Evolutionary conservation across 345 rosid species (phyloP), one percentile per base, ranked within the genome.

Genomic region (Populus tremula): DNA sequence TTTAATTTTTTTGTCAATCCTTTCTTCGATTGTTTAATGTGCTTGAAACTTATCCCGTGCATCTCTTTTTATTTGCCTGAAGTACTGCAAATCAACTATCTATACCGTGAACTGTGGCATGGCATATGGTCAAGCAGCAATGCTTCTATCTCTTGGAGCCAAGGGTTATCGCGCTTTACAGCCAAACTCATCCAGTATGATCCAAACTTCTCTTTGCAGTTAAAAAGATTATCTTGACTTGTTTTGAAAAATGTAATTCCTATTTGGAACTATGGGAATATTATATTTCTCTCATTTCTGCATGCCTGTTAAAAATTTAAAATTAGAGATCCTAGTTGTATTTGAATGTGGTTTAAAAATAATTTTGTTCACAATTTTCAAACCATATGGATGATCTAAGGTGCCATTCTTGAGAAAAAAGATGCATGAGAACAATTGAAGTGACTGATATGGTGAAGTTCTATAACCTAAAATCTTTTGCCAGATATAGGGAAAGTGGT

Each of bases 61-160:
- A n/a, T 27, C 56, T 27, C 36, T 29, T 76, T 79, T 79, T 69
- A 25, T 56, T 76, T 78, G 18, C 20, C 71, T 75, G 69, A 80
- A 96, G 99, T 85, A 78, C 69, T 90, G 96, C 89, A 88, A 86
- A 82, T 79, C 96, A 76, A 85, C 86, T 25, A 88, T 93, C 49
- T 88, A 90, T 81, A 92, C 97, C 13, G 87, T 95, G 83, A 95
- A 93, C 65, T 86, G 90, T 73, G 94, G 96, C 78, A 87, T 88
- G 96, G 99, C 98, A 67, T 90, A 74, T 85, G 98, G 99, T 85
- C 97, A 92, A 87, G 97, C 97, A 71, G 98, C 96, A 73, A 92
- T 93, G 98, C 92, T 93, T 86, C 87, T 95, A 29, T 85, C 98
- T 35, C 86, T 87, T 47, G 99, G 98, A 83, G 81, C 89, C 59